Evolutionary conservation across 1,139 yeast species (phyloP).

Genomic region (Kurtzmaniella quercitrusa): DNA sequence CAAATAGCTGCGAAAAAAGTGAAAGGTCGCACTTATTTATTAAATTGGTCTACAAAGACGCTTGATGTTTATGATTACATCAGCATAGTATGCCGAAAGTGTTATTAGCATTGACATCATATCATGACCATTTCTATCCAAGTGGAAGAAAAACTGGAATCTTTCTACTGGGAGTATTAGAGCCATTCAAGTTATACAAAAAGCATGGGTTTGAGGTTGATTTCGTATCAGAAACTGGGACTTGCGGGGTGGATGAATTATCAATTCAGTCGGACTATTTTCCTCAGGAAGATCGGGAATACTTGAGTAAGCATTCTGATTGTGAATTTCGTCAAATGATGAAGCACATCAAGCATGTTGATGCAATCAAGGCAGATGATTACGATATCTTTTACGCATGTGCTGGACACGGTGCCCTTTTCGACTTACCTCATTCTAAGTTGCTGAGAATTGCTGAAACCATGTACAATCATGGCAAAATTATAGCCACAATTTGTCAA

Average conservation of each 20-base stretch:
- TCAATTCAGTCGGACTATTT: constrained; percentile 14
- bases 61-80: not conserved
- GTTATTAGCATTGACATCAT: constrained; percentile 17
- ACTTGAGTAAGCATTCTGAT: constrained; percentile 11
- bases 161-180: constrained; percentile 17
- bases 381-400: constrained; percentile 20
- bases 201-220: constrained; percentile 17
- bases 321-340: constrained; percentile 15
- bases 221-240: constrained; percentile 20
- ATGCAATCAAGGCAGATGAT: constrained; percentile 14
- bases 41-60: no score
- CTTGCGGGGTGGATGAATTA: constrained; percentile 19
- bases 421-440: constrained; percentile 19
- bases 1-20: not conserved
- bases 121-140: constrained; percentile 16
- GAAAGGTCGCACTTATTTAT: no score
- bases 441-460: constrained; percentile 14
- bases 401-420: constrained; percentile 20
- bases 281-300: constrained; percentile 12
- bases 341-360: constrained; percentile 14
- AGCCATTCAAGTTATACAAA: constrained; percentile 16
- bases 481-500: constrained; percentile 21
- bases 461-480: constrained; percentile 16
- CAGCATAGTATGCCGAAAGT: constrained; percentile 10
- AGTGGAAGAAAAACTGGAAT: constrained; percentile 19